Evolutionary conservation across 192 early-diverging fungal genomes (phyloP), one percentile per base, ranked within the genome.

Genomic region (Lobulomyces angularis): DNA sequence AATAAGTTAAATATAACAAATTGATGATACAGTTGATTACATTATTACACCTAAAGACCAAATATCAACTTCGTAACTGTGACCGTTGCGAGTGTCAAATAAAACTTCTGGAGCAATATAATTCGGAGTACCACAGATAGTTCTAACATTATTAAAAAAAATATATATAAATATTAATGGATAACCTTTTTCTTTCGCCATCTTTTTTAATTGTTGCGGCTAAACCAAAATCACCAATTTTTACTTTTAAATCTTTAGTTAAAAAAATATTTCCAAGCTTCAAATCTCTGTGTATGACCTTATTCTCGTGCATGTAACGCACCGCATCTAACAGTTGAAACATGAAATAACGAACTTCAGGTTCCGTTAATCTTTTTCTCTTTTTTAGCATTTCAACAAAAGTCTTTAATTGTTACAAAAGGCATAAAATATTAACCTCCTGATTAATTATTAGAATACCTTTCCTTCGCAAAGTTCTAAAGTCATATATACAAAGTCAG

Each of bases 101-200:
- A 96, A 62, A 18, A 98, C 79, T 54, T 98, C 94, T 0, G 94
- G 94, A 1, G 94, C 94, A 50, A 98, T 82, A 52, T 95, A 98
- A 45, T 94, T 94, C 2, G 92, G 94, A 5, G 94, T 98, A 8
- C 94, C 94, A 43, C 91, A 81, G 47, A 96, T 88, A 1, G 90
- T 90, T 46, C 82, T 87, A 46, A 17, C 12, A 12, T 50, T 6
- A 19, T 18, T 16, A 17, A 16, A 16, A 8, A 4, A 3, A 20
- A 24, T 5, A 27, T 35, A 16, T 3, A 44, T 4, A 8, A 35
- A 5, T 26, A 25, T 22, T 35, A n/a, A n/a, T n/a, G n/a, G n/a
- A n/a, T n/a, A 77, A 93, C 82, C 70, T 81, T 71, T 92, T 97
- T 33, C 94, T 70, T 39, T 97, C 94, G 14, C 69, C 73, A 16